A percentile compares a stretch with the other conserved stretches of the same genome.
Conservation (phyloP, 1,139 yeast species). For the Yamadazyma sp. region DNA sequence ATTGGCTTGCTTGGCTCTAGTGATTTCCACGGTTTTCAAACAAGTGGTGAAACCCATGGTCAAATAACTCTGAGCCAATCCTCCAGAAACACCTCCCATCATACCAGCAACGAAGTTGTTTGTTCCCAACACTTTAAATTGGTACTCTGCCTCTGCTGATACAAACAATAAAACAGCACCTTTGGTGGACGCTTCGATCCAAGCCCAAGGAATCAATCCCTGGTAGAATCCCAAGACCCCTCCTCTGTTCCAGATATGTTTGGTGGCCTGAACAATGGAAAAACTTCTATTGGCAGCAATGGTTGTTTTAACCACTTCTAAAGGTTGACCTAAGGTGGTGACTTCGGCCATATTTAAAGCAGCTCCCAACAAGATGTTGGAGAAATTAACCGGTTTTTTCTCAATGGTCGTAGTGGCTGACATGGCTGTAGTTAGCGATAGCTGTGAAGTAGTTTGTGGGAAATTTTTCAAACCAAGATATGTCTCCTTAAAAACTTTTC, state of each 20-base stretch:
- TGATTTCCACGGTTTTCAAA: constrained; percentile 97
- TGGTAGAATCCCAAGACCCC: constrained; percentile 91
- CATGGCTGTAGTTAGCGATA: not conserved
- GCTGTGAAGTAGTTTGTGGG: too few species aligned
- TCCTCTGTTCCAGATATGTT: constrained; percentile 88
- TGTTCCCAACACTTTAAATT: constrained; percentile 62
- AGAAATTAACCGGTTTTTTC: constrained; percentile 84
- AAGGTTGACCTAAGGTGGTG: constrained; percentile 93
- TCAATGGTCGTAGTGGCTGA: constrained; percentile 33
- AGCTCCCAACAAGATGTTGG: constrained; percentile 91
- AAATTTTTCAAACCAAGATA: too few species aligned
- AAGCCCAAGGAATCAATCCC: constrained; percentile 98
- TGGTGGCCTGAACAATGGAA: constrained; percentile 64
- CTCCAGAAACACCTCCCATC: constrained; percentile 94
- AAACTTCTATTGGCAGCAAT: constrained; percentile 94
- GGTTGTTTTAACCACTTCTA: constrained; percentile 93
- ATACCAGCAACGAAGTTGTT: constrained; percentile 81
- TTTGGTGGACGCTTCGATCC: constrained; percentile 99
- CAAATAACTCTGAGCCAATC: constrained; percentile 91
- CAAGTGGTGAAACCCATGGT: constrained; percentile 98
- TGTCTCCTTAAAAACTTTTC: constrained; percentile 4
- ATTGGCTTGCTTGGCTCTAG: constrained; percentile 78
- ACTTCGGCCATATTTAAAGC: constrained; percentile 91
- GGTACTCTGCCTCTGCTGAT: constrained; percentile 88
- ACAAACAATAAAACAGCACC: constrained; percentile 97